Base-by-base conservation (phyloP, 2,329 filamentous ascomycete genomes). In the Sporothrix luriei region DNA sequence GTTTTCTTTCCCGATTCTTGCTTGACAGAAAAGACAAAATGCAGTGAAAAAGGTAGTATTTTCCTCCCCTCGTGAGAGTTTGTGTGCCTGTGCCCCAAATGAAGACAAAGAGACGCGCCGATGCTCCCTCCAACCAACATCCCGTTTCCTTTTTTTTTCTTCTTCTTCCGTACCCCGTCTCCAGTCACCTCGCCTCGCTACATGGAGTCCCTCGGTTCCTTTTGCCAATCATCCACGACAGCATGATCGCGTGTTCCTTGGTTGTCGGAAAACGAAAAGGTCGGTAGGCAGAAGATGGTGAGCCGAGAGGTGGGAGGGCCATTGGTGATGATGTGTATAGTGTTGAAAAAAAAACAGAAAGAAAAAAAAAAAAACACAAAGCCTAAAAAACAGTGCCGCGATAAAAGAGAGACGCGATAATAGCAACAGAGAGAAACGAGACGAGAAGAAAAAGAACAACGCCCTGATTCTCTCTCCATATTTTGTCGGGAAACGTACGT, bases 51-150 rank as follows among this genome's bases (percentile, higher is more conserved):
- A 51, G 52, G 38, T 57, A n/a, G 33, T 49, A 43, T 62, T 64
- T 38, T 51, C 55, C 29, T 49, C 51, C 33, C 26, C 52, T 38
- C 48, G 21, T 62, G 38, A 62, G 38, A 38, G 33, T 33, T 51
- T 49, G 49, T 65, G 14, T 65, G 24, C 62, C 62, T 46, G 49
- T 65, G 62, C 62, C 55, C 52, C 54, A 48, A 48, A 48, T 55
- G 29, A 64, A 64, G 43, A 65, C 62, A 65, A 49, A 65, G 46
- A 65, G 62, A 65, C 62, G 62, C 62, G 62, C 62, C 62, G 62
- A 51, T 65, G 62, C 62, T 51, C 46, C 46, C 62, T 65, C 46
- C 43, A 64, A 51, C 51, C 52, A 21, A 57, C 51, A 68, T 68
- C 49, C 26, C 48, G 52, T 33, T 65, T 65, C 46, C 52, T 33